Base-by-base conservation (phyloP, 2,329 filamentous ascomycete species). In the Claviceps paspali region DNA sequence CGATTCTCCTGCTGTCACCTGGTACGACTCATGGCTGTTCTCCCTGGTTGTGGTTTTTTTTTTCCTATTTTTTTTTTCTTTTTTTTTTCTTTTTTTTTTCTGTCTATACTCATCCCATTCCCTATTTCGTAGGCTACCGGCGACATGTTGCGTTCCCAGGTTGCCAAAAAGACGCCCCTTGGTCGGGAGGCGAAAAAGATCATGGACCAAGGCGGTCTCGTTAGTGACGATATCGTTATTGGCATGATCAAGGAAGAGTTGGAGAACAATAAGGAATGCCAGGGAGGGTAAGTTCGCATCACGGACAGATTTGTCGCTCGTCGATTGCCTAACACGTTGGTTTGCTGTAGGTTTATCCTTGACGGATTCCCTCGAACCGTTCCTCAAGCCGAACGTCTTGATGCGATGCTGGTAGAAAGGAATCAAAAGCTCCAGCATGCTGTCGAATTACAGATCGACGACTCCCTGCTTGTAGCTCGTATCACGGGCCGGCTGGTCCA, bases 201-300 rank as follows among this genome's bases (percentile, higher is more conserved):
- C 63, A 98, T 98, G 91, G 91, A 98, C 58, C 82, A 88, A 60
- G 91, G 91, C 52, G 88, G 88, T 50, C 77, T 98, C 41, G 91
- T 98, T 60, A 93, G 86, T 62, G 91, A 98, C 63, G 88, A 96
- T 59, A 98, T 98, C 58, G 88, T 98, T 75, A 83, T 98, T 62
- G 86, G 88, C 64, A 98, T 98, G 91, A 98, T 98, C 70, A 88
- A 91, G 76, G 82, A 80, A 60, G 88, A 98, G 72, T 74, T 98
- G 36, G 82, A 92, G 54, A 81, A 73, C 65, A 98, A 98, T 70
- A 65, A 74, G 54, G 88, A 98, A 67, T 98, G 91, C 76, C 83
- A 83, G 68, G 88, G 88, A 64, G 91, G 91, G 88, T 95, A 71
- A 24, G 47, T 41, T 15, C n/a, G 6, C 29, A n/a, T n/a, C 9